Evolutionary conservation across 495 filamentous ascomycete species (phyloP), one percentile per base, ranked within the genome.

Genomic region (Penicillium dipodomyicola): DNA sequence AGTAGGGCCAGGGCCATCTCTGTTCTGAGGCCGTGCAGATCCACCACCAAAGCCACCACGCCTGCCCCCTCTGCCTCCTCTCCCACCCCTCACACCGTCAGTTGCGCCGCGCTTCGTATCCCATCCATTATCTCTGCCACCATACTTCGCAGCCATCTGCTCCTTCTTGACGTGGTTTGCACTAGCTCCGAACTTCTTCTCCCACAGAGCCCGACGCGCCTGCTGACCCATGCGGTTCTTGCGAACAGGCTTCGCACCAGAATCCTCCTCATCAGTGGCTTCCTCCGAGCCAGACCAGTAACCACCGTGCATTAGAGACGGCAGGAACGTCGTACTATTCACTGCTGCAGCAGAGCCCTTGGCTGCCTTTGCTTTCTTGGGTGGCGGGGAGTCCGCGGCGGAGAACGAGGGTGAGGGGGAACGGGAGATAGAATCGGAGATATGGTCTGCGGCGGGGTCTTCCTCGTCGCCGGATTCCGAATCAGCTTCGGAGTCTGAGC

Each of bases 211-310:
- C 37, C 90, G 87, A 12, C 94, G 84, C 8, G 90, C 93, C 52
- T 87, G 86, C 69, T 98, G 94, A 11, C 94, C 94, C 65, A 88
- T 84, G 27, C 94, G 80, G 71, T 98, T 97, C 72, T 93, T 96
- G 47, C 79, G 79, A 23, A 65, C 66, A 0, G 77, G 77, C 39
- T 62, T 56, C 19, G 58, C 63, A 5, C 65, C 74, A 12, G 69
- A 65, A 29, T 37, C 54, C 30, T 70, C 61, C 42, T 75, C 71
- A 17, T 74, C 61, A 15, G 79, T 76, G 14, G 73, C 64, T 49
- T 86, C 86, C 60, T 92, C 91, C 4, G 90, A 92, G 60, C 91
- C 94, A 17, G 93, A 97, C 72, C 88, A 87, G 75, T 98, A 98
- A 44, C 91, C 92, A 17, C 87, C 88, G 81, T 93, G 88, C 56